Evolutionary conservation across 192 early-diverging fungal species (phyloP).

Genomic region (Umbelopsis sp.): DNA sequence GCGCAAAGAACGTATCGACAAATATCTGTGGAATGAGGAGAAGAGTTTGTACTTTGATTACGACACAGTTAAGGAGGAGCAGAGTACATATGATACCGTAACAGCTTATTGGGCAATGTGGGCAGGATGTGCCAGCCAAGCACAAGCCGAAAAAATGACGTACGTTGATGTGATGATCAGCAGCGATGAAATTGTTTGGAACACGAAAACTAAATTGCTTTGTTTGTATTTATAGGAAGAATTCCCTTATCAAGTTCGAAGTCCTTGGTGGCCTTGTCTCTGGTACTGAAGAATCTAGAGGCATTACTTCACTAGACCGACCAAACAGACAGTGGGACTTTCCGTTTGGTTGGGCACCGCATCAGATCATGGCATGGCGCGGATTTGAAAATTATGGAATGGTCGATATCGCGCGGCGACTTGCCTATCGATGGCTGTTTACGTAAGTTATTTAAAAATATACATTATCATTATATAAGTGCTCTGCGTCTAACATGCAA

Average conservation of each 20-base stretch:
- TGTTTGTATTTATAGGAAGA: constrained; percentile 26
- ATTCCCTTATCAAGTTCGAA: constrained; percentile 81
- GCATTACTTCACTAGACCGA: constrained; percentile 74
- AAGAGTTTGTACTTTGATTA: constrained; percentile 89
- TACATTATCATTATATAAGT: neutral
- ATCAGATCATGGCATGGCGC: constrained; percentile 97
- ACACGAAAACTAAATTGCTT: neutral
- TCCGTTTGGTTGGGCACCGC: constrained; percentile 96
- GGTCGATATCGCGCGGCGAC: constrained; percentile 66
- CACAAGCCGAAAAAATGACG: constrained; percentile 81
- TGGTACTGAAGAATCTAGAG: constrained; percentile 91
- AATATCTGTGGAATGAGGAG: constrained; percentile 84
- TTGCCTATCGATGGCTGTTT: constrained; percentile 95
- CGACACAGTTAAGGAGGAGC: constrained; percentile 69
- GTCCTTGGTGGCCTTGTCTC: constrained; percentile 90
- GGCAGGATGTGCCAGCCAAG: constrained; percentile 76
- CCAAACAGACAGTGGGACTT: constrained; percentile 98
- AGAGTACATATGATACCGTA: constrained; percentile 83
- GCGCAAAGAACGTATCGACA: constrained; percentile 69
- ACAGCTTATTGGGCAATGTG: constrained; percentile 93
- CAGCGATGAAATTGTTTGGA: neutral
- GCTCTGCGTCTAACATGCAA: neutral
- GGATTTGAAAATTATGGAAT: constrained; percentile 86
- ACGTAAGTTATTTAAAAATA: constrained; percentile 55
- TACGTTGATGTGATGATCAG: constrained; percentile 17